Evolutionary conservation across 2,329 filamentous ascomycete genomes (phyloP).

Genomic region (Epichloe uncinata): DNA sequence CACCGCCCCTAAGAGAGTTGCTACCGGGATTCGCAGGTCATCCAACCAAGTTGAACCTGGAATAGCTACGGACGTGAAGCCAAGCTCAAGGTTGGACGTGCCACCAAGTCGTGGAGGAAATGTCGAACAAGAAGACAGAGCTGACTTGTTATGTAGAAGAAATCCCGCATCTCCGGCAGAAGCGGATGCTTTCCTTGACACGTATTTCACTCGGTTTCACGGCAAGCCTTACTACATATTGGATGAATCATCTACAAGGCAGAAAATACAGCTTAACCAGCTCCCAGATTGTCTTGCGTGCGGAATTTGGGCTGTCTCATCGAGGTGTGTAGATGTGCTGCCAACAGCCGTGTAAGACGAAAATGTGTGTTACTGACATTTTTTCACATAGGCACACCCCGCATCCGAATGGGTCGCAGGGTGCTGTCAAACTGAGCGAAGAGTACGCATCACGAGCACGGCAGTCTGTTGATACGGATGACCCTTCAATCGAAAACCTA

Average conservation of each 20-base stretch:
- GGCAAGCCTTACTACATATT: constrained; percentile 72
- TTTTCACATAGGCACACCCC: constrained; percentile 43
- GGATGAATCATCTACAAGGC: constrained; percentile 62
- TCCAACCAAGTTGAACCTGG: constrained; percentile 2
- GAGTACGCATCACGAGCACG: constrained; percentile 61
- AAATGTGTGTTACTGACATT: background rate
- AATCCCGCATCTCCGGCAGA: constrained; percentile 33
- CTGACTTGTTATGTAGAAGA: constrained; percentile 22
- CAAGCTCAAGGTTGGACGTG: background rate
- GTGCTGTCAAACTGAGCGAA: constrained; percentile 54
- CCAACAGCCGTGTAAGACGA: background rate
- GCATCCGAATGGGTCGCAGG: constrained; percentile 53
- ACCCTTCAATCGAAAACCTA: constrained; percentile 65
- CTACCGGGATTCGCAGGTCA: constrained; percentile 21
- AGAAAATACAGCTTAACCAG: constrained; percentile 56
- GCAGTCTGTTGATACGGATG: constrained; percentile 60
- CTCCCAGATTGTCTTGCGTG: constrained; percentile 41
- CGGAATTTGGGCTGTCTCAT: constrained; percentile 48
- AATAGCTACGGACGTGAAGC: background rate
- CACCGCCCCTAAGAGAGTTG: constrained; percentile 26
- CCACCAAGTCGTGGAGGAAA: background rate
- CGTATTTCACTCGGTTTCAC: constrained; percentile 68
- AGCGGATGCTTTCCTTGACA: constrained; percentile 55
- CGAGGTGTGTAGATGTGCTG: constrained; percentile 34
- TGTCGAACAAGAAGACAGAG: background rate